phyloP scores from a whole-genome alignment of 2,329 filamentous ascomycete genomes.

The Dactylellina parvicollis region DNA sequence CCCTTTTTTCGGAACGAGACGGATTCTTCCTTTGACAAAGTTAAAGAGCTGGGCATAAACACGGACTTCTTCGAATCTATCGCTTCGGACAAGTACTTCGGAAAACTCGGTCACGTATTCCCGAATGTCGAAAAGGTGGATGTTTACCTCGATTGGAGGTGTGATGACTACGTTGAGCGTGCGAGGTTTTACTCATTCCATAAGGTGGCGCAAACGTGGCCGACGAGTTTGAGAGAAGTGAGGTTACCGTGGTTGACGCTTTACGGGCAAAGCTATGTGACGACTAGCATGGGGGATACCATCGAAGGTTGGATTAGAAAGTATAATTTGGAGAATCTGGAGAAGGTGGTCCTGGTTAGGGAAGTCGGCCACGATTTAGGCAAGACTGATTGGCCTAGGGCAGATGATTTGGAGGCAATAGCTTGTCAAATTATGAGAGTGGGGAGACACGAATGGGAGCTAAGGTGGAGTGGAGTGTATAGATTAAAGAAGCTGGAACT shows the following conservation, averaged over 20 bases:
- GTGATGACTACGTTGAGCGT: background rate
- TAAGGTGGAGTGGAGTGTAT: background rate
- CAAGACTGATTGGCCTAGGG: background rate
- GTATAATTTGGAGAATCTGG: background rate
- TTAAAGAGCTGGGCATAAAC: background rate
- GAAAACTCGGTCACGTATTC: background rate
- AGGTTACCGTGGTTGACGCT: conserved; percentile 3
- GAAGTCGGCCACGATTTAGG: background rate
- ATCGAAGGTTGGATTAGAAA: background rate
- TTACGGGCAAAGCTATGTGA: background rate
- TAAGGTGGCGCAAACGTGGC: conserved; percentile 1
- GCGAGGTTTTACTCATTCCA: conserved; percentile 12
- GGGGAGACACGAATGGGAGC: background rate
- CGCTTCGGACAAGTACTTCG: background rate
- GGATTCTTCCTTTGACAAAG: background rate
- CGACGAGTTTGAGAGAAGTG: conserved; percentile 1
- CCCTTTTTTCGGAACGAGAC: background rate
- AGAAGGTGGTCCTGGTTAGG: conserved; percentile 11
- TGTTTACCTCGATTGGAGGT: conserved; percentile 13
- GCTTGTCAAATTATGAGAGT: background rate
- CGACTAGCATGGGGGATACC: background rate
- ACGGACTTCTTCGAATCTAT: background rate
- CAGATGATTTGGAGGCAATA: background rate
- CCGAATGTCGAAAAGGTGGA: conserved; percentile 27
- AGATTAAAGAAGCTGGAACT: background rate